Conservation (phyloP, 2,329 filamentous ascomycete genomes). For the Pestalotiopsis sp. region DNA sequence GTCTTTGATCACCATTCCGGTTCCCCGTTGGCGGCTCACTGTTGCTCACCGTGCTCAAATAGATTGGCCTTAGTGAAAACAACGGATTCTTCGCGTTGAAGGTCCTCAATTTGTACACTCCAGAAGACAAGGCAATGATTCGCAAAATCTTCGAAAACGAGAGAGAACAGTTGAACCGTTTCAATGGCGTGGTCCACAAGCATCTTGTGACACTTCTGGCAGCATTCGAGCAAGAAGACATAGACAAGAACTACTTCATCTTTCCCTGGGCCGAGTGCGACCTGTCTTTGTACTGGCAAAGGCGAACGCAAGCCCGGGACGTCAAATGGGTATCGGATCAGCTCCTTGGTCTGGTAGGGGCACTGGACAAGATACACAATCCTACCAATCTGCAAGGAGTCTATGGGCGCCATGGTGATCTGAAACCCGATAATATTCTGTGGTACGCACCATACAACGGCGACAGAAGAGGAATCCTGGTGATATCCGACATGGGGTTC, state of each 20-base stretch:
- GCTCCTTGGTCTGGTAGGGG: not conserved
- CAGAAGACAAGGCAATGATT: no score
- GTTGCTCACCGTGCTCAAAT: no score
- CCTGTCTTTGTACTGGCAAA: not conserved
- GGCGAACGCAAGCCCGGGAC: not conserved
- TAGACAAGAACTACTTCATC: not conserved
- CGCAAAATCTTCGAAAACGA: not conserved
- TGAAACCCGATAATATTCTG: not conserved
- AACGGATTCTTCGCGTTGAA: no score
- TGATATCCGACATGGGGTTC: not conserved
- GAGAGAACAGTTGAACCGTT: not conserved
- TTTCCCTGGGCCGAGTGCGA: not conserved
- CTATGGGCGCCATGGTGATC: not conserved
- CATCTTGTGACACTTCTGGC: not conserved
- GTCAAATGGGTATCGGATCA: not conserved
- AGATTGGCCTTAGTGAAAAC: no score
- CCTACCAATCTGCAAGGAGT: not conserved
- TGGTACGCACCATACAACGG: not conserved
- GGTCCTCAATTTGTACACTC: no score
- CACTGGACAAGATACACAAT: not conserved
- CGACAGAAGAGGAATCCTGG: not conserved
- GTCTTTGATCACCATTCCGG: no score
- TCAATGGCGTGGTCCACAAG: not conserved
- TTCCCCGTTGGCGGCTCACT: no score
- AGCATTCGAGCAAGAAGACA: not conserved